Evolutionary conservation across 345 rosid genomes (phyloP), one percentile per base, ranked within the genome.

Genomic region (Ceriops decandra): DNA sequence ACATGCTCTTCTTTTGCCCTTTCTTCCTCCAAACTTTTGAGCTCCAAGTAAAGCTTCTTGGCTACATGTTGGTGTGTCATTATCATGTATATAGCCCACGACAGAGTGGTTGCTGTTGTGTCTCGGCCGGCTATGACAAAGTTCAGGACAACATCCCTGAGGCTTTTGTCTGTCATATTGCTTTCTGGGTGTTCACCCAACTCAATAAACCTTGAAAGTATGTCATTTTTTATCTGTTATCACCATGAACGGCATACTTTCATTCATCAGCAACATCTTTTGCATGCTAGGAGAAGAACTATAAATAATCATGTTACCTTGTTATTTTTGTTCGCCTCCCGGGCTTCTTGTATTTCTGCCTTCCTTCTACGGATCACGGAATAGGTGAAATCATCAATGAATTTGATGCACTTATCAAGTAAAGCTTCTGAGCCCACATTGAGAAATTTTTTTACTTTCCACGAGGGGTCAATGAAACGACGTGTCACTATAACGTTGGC

Each of bases 41-140:
- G 90, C 86, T 89, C 98, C 5, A 30, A 52, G 76, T 80, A 86
- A 35, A 93, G 87, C 82, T 79, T 89, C 60, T 85, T 77, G 24
- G 97, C 96, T 17, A 85, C 88, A 67, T 84, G 33, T 4, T 64
- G 72, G 72, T 89, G 79, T 53, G 74, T 81, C 90, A 89, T 83
- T 76, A 86, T 72, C 96, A 86, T 84, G 85, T 89, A 89, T 53
- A 88, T 76, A 4, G 91, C 93, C 98, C 98, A 91, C 26, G 95
- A 86, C 38, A 93, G 91, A 77, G 98, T 93, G 68, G 97, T 85
- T 33, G 98, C 97, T 22, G 98, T 91, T 15, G 98, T 93, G 79
- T 93, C 98, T 46, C 98, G 76, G n/a, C 98, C 97, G 28, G 97
- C 97, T 0, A 93, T 91, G 28, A 91, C 96, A 73, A 93, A 93